These are phyloP conservation scores for Arthrobotrys iridis DNA, from an alignment of 2,329 filamentous ascomycete genomes.

Conservation along the genomic window DNA sequence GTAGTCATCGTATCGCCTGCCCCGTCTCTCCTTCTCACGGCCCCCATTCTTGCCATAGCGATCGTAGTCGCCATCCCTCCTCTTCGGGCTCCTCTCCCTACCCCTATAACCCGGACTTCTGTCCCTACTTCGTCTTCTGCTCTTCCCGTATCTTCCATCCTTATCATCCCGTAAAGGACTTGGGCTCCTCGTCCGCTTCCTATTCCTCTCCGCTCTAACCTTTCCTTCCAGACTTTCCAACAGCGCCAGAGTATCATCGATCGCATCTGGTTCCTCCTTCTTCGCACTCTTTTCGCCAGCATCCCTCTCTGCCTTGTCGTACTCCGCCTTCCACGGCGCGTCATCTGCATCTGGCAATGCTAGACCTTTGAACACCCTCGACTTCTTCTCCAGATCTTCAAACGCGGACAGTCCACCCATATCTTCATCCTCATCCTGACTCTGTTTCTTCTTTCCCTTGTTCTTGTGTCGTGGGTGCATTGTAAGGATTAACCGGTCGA, in stretches of 20 bases:
- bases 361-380: conserved; percentile 88
- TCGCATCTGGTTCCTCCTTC: conserved; percentile 69
- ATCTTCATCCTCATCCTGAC: conserved; percentile 57
- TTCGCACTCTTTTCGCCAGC: conserved; percentile 58
- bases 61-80: conserved; percentile 33
- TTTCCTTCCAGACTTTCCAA: conserved; percentile 85
- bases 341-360: conserved; percentile 81
- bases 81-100: conserved; percentile 42
- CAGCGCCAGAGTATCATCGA: conserved; percentile 92
- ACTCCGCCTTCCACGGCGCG: conserved; percentile 66
- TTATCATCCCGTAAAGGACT: conserved; percentile 60
- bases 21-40: conserved; percentile 44
- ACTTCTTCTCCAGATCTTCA: conserved; percentile 74
- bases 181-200: conserved; percentile 66
- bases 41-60: conserved; percentile 24
- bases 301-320: conserved; percentile 59
- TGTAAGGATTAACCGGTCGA: conserved; percentile 85
- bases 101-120: conserved; percentile 28
- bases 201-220: conserved; percentile 62
- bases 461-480: conserved; percentile 90
- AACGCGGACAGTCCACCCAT: conserved; percentile 61
- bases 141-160: conserved; percentile 47
- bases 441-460: conserved; percentile 60
- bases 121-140: conserved; percentile 25
- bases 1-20: conserved; percentile 62